Evolutionary conservation across 768 basidiomycete species (phyloP), one percentile per base, ranked within the genome.

Genomic region (Boletellus emodensis): DNA sequence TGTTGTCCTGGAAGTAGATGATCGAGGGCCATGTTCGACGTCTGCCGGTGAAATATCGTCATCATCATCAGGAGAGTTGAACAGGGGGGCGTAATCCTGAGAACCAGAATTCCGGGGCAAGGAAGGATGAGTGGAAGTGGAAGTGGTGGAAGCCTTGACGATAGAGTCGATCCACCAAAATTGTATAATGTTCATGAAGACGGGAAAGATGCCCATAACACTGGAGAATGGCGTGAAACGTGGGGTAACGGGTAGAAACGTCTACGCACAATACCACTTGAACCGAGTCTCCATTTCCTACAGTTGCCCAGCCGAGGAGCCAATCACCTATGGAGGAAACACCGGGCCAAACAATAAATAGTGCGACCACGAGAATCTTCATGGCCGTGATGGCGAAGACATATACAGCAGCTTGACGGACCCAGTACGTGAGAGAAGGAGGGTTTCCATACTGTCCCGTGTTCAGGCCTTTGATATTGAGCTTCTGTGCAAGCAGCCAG

Each of bases 161-260:
- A 94, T 93, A 0, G 89, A 87, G 70, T 96, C 92, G 51, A 96
- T 94, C 44, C 96, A 73, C 84, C 94, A 94, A 77, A 97, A 97
- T 65, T 98, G 95, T 11, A 91, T 58, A 34, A 92, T 71, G 66
- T 93, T 93, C 89, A 91, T 90, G 38, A 84, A 71, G 57, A 89
- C 87, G 1, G 93, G 94, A 71, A 94, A 93, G 45, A 95, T 68
- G 46, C 91, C 90, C 90, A 97, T 94, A 20, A 85, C 86, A 58
- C 88, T 91, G 55, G 20, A 30, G 51, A 8, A 20, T 10, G 26
- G 48, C 33, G 45, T 66, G 15, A 61, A 53, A 41, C 22, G 7
- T 22, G 34, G 44, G 15, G 8, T 13, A n/a, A 14, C 11, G 60
- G 46, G 34, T 1, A 3, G 28, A 22, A 52, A 24, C 47, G 20